Evolutionary conservation across 106 monocot genomes (phyloP).

Genomic region (Dioscorea zingiberensis): DNA sequence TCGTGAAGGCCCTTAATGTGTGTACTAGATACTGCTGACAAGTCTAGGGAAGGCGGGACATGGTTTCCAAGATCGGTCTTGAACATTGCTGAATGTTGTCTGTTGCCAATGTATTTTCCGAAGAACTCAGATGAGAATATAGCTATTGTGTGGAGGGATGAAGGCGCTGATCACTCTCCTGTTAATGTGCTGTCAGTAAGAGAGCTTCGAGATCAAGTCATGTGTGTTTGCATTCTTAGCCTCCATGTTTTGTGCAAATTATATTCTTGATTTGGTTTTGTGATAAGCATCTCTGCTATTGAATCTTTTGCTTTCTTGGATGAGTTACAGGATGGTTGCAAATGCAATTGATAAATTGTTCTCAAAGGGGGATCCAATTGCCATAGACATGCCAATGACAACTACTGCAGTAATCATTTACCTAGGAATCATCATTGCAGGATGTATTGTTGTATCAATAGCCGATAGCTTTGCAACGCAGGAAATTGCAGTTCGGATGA

Average conservation of each 20-base stretch:
- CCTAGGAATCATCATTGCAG: constrained; percentile 75
- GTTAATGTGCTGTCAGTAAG: constrained; percentile 52
- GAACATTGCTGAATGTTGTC: constrained; percentile 87
- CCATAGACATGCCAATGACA: constrained; percentile 99
- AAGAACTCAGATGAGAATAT: constrained; percentile 60
- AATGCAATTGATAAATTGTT: constrained; percentile 73
- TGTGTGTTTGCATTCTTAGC: constrained; percentile 34
- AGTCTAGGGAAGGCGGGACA: constrained; percentile 45
- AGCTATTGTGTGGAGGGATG: constrained; percentile 86
- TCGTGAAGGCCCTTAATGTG: constrained; percentile 47
- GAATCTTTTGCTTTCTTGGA: neutral
- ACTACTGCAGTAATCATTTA: constrained; percentile 86
- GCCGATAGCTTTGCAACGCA: constrained; percentile 89
- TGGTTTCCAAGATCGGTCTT: constrained; percentile 76
- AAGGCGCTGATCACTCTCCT: constrained; percentile 56
- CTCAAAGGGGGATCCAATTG: constrained; percentile 80
- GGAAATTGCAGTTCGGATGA: constrained; percentile 77
- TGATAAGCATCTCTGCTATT: no score
- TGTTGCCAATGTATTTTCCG: constrained; percentile 43
- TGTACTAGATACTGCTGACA: constrained; percentile 60
- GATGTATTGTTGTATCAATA: constrained; percentile 91
- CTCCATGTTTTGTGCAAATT: neutral
- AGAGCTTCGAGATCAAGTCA: constrained; percentile 82
- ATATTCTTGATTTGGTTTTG: no score
- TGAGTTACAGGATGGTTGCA: constrained; percentile 56